Percentiles rank a stretch among this genome's conserved stretches.
These are phyloP conservation scores for Cladochytrium tenue DNA, from an alignment of 371 early-diverging fungal species.

Conservation along the genomic window DNA sequence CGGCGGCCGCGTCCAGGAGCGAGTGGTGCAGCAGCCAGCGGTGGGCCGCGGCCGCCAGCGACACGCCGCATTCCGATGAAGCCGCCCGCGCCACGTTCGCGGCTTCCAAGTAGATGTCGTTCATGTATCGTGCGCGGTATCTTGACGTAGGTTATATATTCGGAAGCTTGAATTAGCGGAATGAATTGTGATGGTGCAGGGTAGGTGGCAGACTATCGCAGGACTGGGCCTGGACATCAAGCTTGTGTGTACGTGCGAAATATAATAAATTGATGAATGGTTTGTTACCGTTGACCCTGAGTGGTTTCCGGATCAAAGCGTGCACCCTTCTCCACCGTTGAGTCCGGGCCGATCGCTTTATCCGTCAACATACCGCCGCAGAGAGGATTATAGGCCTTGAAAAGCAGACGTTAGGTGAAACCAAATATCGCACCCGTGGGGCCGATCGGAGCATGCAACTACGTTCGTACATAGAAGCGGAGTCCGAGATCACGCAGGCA, in stretches of 20 bases:
- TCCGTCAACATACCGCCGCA: conserved; percentile 62
- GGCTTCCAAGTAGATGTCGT: conserved; percentile 54
- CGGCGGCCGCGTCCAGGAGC: conserved; percentile 41
- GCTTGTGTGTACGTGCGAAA: too few relatives aligned
- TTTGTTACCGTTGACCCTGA: too few relatives aligned
- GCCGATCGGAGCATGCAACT: too few relatives aligned
- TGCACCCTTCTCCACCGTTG: conserved; percentile 45
- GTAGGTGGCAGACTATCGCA: too few relatives aligned
- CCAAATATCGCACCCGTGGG: too few relatives aligned
- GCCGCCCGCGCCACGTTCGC: conserved; percentile 43
- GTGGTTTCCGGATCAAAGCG: conserved; percentile 52
- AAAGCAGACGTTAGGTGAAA: conserved; percentile 16
- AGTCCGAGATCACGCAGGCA: conserved; percentile 58
- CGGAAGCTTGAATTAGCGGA: too few relatives aligned
- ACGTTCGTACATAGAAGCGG: conserved; percentile 30
- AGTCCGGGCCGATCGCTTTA: conserved; percentile 36
- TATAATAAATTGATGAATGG: too few relatives aligned
- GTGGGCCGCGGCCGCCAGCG: conserved; percentile 51
- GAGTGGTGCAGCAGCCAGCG: conserved; percentile 69
- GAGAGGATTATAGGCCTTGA: conserved; percentile 65
- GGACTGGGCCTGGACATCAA: too few relatives aligned
- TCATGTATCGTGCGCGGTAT: conserved; percentile 65
- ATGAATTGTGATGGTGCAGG: too few relatives aligned
- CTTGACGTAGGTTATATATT: too few relatives aligned
- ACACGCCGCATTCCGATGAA: conserved; percentile 37